Evolutionary conservation across 2,329 filamentous ascomycete species (phyloP), one percentile per base, ranked within the genome.

Genomic region (Sclerotiophoma versabilis): DNA sequence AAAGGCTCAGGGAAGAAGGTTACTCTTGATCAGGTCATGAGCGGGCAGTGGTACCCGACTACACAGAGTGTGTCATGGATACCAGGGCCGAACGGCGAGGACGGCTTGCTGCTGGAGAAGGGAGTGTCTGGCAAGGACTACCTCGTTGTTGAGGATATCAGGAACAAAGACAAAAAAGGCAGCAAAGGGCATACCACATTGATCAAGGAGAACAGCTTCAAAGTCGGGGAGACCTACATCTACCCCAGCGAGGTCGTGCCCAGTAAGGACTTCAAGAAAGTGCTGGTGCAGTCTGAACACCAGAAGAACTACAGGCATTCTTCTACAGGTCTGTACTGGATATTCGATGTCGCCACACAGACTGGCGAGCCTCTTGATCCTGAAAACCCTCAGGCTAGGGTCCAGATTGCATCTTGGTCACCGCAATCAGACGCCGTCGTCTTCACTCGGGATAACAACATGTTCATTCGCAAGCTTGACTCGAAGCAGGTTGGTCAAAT

Each of bases 321-420:
- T 0, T 93, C 85, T 68, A 92, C 87, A 9, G 93, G 89, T 0
- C 81, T 84, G 22, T 99, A 97, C 78, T 99, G 90, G 86, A 87
- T 99, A 55, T 90, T 97, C 62, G 90, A 99, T 70, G 95, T 99
- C 22, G 86, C 84, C 26, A 88, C 87, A 0, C 93, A 97, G 72
- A 83, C 78, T 0, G 90, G 84, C 1, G 83, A 96, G 74, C 87
- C 95, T 0, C 79, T 99, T 46, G 86, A 97, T 61, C 89, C 91
- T 0, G 79, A 79, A 2, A 81, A 90, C 41, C 81, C 84, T 1
- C 76, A 85, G 11, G 85, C 82, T 15, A 83, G 85, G 39, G 82
- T 97, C 20, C 93, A 98, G 75, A 82, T 96, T 48, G 95, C 93
- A 7, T 86, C 85, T 26, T 97, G 93, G 93, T 96, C 91, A 51